phyloP scores from a whole-genome alignment of 2,329 filamentous ascomycete species.

The Verticillium dahliae region DNA sequence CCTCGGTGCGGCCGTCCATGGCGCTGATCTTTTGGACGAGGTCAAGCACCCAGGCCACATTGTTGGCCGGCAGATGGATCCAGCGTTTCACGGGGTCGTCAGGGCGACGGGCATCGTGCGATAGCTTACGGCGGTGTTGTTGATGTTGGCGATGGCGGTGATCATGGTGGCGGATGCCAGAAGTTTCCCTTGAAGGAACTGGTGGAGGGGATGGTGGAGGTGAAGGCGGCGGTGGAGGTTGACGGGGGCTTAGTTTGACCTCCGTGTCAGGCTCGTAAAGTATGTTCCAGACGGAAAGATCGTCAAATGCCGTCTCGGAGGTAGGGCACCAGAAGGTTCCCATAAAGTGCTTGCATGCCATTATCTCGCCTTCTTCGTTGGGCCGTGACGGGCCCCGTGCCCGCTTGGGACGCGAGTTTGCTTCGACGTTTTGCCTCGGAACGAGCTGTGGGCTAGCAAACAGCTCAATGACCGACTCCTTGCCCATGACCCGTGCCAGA shows the following conservation, averaged over 20 bases:
- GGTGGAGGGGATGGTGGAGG: constrained; percentile 3
- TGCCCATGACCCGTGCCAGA: constrained; percentile 5
- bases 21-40: constrained; percentile 11
- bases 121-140: constrained; percentile 4
- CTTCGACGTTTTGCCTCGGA: constrained; percentile 3
- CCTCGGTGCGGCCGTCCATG: constrained; percentile 8
- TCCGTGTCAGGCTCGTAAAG: constrained; percentile 12
- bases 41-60: constrained; percentile 12
- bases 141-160: neutral
- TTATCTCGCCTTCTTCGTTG: constrained; percentile 9
- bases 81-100: constrained; percentile 8
- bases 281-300: constrained; percentile 10
- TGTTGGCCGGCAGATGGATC: constrained; percentile 12
- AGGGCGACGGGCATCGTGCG: constrained; percentile 1
- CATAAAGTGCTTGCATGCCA: constrained; percentile 9
- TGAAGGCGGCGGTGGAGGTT: neutral
- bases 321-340: constrained; percentile 11
- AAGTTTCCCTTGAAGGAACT: constrained; percentile 4
- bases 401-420: constrained; percentile 5
- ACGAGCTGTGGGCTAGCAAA: constrained; percentile 9
- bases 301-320: constrained; percentile 9
- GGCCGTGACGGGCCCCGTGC: constrained; percentile 6
- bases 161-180: neutral
- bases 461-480: constrained; percentile 8
- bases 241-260: constrained; percentile 5